Percentiles rank a stretch among this genome's conserved stretches.
phyloP scores from a whole-genome alignment of 208 protist species.

The Wallacemonas sp. region DNA sequence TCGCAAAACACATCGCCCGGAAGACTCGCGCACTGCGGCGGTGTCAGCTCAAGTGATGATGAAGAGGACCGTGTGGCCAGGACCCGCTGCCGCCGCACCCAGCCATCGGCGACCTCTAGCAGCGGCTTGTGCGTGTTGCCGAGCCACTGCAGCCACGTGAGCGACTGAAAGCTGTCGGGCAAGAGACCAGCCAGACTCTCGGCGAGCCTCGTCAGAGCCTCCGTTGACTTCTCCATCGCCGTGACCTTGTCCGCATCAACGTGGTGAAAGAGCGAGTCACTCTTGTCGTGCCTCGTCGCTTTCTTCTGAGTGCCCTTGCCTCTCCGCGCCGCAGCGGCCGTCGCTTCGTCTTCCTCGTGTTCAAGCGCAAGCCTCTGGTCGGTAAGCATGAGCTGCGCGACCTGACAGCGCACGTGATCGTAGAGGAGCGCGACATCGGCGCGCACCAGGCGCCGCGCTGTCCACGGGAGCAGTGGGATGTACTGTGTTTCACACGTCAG shows the following conservation, averaged over 20 bases:
- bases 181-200: background rate
- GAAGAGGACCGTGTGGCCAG: background rate
- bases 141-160: conserved; percentile 3
- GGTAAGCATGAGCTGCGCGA: conserved; percentile 15
- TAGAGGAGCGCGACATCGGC: conserved; percentile 46
- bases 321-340: no score
- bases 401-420: conserved; percentile 21
- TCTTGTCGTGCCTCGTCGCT: no score
- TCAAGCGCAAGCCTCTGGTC: conserved; percentile 5
- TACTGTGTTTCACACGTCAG: conserved; percentile 81
- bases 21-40: no score
- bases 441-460: conserved; percentile 39
- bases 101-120: background rate
- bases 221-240: background rate
- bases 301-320: no score
- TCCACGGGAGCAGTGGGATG: conserved; percentile 78
- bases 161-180: background rate
- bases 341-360: conserved; percentile 13
- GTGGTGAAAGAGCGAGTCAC: background rate
- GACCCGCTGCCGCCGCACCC: background rate
- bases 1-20: no score
- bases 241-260: background rate
- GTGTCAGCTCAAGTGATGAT: no score
- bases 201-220: background rate
- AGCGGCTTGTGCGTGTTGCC: background rate